Conservation (phyloP, 768 basidiomycete species). For the Paxillus rubicundulus region DNA sequence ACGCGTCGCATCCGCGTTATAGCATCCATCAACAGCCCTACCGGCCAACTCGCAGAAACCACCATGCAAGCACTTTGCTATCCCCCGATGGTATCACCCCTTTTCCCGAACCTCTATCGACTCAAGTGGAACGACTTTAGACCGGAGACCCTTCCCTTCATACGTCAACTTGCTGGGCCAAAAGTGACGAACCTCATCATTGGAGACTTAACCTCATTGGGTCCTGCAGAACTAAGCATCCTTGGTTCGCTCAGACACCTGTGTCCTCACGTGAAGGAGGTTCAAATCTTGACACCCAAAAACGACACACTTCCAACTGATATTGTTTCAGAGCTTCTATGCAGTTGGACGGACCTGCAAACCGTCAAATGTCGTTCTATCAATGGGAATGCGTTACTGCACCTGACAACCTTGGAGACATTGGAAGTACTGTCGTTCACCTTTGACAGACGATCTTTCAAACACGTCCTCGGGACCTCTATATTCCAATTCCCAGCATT, state of each 20-base stretch:
- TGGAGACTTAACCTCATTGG: background rate
- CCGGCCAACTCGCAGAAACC: background rate
- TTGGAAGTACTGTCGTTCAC: constrained; percentile 1
- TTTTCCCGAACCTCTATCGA: constrained; percentile 1
- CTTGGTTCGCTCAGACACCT: constrained; percentile 1
- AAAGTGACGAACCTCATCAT: background rate
- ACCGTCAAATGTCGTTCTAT: background rate
- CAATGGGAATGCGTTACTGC: background rate
- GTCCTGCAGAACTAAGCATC: background rate
- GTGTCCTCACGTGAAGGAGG: background rate
- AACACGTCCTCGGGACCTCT: background rate
- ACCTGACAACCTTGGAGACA: background rate
- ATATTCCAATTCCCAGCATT: background rate
- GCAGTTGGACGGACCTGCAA: background rate
- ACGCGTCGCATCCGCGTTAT: background rate
- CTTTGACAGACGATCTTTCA: background rate
- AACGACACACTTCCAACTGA: background rate
- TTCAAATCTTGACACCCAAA: background rate
- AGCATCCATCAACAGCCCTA: background rate
- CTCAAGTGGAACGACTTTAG: constrained; percentile 1
- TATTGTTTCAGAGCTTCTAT: constrained; percentile 1
- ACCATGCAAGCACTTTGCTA: background rate
- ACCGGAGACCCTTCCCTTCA: constrained; percentile 1
- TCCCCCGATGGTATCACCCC: background rate
- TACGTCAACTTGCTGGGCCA: constrained; percentile 3